Evolutionary conservation across 2,329 filamentous ascomycete genomes (phyloP).

Genomic region (Penicillium hordei): DNA sequence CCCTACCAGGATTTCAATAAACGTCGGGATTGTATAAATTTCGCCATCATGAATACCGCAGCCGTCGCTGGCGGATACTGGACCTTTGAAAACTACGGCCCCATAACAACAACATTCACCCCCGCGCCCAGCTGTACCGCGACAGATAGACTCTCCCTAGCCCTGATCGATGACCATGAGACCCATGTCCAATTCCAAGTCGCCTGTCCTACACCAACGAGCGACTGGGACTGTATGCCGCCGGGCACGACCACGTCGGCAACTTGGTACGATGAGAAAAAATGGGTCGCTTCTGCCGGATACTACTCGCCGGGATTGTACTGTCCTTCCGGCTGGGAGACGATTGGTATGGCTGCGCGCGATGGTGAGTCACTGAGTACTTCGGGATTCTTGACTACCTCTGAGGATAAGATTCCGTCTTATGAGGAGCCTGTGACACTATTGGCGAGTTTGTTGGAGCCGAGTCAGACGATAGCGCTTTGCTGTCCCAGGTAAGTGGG

Average conservation of each 20-base stretch:
- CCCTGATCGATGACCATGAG: neutral
- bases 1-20: neutral
- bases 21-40: neutral
- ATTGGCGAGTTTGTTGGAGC: neutral
- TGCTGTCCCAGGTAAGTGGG: neutral
- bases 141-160: neutral
- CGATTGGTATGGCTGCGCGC: constrained; percentile 1
- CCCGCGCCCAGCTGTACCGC: constrained; percentile 4
- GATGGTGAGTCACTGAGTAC: constrained; percentile 4
- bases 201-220: neutral
- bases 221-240: constrained; percentile 1
- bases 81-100: constrained; percentile 2
- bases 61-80: neutral
- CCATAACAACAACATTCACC: constrained; percentile 6
- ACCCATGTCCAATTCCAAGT: neutral
- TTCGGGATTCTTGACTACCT: neutral
- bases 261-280: neutral
- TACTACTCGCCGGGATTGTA: constrained; percentile 7
- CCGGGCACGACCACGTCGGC: neutral
- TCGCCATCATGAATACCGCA: neutral
- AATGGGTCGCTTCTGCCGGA: neutral
- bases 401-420: neutral
- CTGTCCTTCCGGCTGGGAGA: constrained; percentile 5
- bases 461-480: neutral
- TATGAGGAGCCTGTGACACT: neutral